A percentile compares a stretch with the other conserved stretches of the same genome.
Evolutionary conservation across 768 basidiomycete species (phyloP).

Genomic region (Rhodotorula diobovata): DNA sequence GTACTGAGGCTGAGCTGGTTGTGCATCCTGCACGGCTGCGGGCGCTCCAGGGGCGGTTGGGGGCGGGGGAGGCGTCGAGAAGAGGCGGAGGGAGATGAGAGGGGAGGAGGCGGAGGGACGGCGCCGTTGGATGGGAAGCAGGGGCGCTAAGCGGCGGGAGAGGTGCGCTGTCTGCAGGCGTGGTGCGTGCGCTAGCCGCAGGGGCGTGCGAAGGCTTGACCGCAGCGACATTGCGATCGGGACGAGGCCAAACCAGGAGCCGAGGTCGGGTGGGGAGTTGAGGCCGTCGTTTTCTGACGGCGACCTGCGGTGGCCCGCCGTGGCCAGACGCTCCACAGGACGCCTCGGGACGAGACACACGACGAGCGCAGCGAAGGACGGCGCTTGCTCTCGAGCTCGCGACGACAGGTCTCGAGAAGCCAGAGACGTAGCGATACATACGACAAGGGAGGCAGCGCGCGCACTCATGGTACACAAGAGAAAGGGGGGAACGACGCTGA

Average conservation of each 20-base stretch:
- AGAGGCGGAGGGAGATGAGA: neutral
- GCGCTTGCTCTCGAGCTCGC: neutral
- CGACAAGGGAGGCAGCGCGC: neutral
- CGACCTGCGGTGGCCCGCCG: too few relatives aligned
- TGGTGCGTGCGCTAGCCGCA: neutral
- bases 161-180: neutral
- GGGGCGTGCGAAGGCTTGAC: neutral
- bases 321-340: too few relatives aligned
- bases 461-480: neutral
- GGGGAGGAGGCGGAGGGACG: neutral
- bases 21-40: too few relatives aligned
- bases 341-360: too few relatives aligned
- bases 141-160: neutral
- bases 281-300: too few relatives aligned
- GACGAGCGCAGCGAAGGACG: neutral
- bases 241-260: neutral
- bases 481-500: neutral
- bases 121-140: too few relatives aligned
- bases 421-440: neutral
- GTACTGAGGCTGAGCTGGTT: neutral
- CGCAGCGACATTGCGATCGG: neutral
- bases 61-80: neutral
- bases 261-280: too few relatives aligned
- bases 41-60: neutral
- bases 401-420: neutral